These are phyloP conservation scores for Lenzites betulinus DNA, from an alignment of 768 basidiomycete species.

Conservation along the genomic window DNA sequence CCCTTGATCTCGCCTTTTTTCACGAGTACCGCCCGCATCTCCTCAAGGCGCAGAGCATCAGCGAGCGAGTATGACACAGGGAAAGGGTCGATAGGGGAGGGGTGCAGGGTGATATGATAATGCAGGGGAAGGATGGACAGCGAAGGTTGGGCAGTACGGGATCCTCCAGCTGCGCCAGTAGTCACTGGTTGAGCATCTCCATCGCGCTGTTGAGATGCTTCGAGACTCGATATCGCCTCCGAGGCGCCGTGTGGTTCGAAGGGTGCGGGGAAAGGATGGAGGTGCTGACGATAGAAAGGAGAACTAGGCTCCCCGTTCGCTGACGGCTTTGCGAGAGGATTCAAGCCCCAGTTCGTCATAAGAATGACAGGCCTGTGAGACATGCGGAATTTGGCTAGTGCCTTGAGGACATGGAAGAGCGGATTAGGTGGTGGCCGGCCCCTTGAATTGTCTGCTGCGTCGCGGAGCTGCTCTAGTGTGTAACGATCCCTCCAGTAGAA, in stretches of 20 bases:
- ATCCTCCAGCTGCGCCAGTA: not conserved
- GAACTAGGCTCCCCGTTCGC: constrained; percentile 22
- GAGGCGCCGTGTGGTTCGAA: constrained; percentile 24
- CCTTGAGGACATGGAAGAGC: constrained; percentile 48
- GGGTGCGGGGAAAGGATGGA: constrained; percentile 45
- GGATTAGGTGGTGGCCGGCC: constrained; percentile 29
- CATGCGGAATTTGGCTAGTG: constrained; percentile 49
- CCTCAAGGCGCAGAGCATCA: constrained; percentile 9
- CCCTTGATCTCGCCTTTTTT: constrained; percentile 17
- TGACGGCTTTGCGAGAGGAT: constrained; percentile 26
- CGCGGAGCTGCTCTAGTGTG: constrained; percentile 53
- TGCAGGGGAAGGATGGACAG: constrained; percentile 33
- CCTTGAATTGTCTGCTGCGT: constrained; percentile 17
- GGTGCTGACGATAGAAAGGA: constrained; percentile 53
- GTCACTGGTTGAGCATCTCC: not conserved
- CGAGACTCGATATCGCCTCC: constrained; percentile 5
- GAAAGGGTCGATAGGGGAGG: constrained; percentile 25
- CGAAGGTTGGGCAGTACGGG: constrained; percentile 8
- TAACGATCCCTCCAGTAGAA: constrained; percentile 82
- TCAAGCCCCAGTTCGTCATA: constrained; percentile 66
- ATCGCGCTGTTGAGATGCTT: constrained; percentile 2
- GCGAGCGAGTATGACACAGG: constrained; percentile 11
- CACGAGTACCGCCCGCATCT: constrained; percentile 10
- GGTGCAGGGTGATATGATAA: constrained; percentile 43
- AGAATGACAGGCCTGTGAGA: constrained; percentile 53